Conservation (phyloP, 257 asterid species). For the Nicotiana otophora region DNA sequence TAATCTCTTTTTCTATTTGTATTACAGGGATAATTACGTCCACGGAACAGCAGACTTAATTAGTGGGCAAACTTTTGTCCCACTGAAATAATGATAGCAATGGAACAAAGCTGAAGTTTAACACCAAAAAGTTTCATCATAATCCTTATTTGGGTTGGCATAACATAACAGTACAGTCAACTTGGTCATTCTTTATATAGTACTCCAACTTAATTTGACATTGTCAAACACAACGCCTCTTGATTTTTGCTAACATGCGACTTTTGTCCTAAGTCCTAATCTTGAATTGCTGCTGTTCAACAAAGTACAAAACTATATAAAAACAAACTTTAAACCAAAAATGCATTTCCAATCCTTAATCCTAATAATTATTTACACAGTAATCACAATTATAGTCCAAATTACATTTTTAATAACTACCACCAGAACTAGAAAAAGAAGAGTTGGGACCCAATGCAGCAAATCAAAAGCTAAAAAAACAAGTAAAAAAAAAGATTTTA, state of each 20-base stretch:
- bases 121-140: not conserved
- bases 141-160: not conserved
- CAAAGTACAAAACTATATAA: not conserved
- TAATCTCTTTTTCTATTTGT: not conserved
- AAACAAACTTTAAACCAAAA: not conserved
- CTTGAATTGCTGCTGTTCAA: not conserved
- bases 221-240: not conserved
- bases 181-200: not conserved
- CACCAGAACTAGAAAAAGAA: not conserved
- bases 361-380: not conserved
- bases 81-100: not conserved
- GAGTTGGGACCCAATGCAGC: not conserved
- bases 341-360: not conserved
- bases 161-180: not conserved
- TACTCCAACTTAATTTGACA: not conserved
- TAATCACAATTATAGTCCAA: not conserved
- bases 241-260: not conserved
- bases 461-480: not conserved
- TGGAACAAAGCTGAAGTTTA: not conserved
- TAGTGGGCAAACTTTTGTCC: not conserved
- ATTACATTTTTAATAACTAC: constrained; percentile 4
- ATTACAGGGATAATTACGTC: not conserved
- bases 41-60: not conserved
- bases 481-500: not conserved
- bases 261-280: not conserved